Evolutionary conservation across 2,329 filamentous ascomycete genomes (phyloP).

Genomic region (Sordariomycetes sp.): DNA sequence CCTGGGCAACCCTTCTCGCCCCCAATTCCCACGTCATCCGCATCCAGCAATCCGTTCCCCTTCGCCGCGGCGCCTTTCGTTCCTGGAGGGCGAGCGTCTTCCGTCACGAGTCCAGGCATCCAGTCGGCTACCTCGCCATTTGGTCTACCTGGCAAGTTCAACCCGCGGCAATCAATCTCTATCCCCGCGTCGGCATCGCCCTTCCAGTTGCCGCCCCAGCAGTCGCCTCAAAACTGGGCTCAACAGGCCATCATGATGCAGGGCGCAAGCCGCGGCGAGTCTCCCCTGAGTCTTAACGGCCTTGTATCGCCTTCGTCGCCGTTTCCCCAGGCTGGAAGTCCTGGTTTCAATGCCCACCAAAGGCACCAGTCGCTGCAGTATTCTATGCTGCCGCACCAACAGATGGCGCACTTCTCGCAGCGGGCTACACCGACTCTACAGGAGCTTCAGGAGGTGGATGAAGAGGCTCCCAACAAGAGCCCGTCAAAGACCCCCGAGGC

Average conservation of each 20-base stretch:
- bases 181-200: conserved; percentile 51
- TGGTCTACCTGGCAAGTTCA: conserved; percentile 43
- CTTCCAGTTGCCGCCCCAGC: conserved; percentile 51
- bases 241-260: conserved; percentile 43
- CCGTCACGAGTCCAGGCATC: conserved; percentile 48
- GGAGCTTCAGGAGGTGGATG: conserved; percentile 62
- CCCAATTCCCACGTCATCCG: conserved; percentile 67
- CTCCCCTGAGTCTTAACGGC: conserved; percentile 45
- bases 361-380: conserved; percentile 48
- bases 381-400: conserved; percentile 40
- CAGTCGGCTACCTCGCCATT: conserved; percentile 63
- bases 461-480: conserved; percentile 39
- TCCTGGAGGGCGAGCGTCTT: conserved; percentile 34
- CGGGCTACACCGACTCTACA: conserved; percentile 50
- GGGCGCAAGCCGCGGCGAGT: conserved; percentile 40
- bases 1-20: conserved; percentile 72
- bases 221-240: conserved; percentile 45
- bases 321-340: conserved; percentile 26
- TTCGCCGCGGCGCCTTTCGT: conserved; percentile 43
- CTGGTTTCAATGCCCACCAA: conserved; percentile 32
- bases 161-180: conserved; percentile 60
- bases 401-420: conserved; percentile 39
- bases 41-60: conserved; percentile 54
- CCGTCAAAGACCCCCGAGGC: conserved; percentile 42
- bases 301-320: conserved; percentile 54